Evolutionary conservation across 345 rosid species (phyloP).

Genomic region (Populus nigra): DNA sequence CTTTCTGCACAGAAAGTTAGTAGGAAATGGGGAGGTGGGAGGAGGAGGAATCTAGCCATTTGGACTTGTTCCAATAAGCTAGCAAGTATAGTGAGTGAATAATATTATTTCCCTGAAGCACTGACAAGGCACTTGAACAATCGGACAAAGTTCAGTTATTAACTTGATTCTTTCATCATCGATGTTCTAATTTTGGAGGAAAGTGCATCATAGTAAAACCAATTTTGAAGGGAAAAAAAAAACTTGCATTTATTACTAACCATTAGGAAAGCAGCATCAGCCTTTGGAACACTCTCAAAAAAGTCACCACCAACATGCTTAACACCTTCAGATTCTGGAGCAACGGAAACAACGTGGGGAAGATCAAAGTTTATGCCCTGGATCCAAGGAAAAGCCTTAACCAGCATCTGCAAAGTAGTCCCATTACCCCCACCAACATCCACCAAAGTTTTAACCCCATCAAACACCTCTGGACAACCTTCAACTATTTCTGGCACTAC

Average conservation of each 20-base stretch:
- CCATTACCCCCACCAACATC: conserved; percentile 80
- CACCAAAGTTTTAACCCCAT: conserved; percentile 50
- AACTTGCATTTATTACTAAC: conserved; percentile 22
- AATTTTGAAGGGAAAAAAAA: no score
- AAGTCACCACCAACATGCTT: conserved; percentile 10
- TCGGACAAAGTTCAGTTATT: no score
- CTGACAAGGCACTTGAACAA: no score
- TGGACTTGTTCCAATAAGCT: no score
- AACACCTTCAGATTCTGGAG: conserved; percentile 14
- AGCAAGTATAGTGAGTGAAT: no score
- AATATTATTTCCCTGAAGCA: no score
- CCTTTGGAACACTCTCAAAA: conserved; percentile 24
- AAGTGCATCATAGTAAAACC: no score
- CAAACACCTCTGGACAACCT: conserved; percentile 48
- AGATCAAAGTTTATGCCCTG: conserved; percentile 68
- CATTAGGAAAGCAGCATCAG: conserved; percentile 58
- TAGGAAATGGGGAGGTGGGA: no score
- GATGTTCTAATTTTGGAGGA: no score
- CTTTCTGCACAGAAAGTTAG: no score
- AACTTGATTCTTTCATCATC: no score
- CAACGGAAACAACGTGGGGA: conserved; percentile 53
- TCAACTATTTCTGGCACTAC: conserved; percentile 34
- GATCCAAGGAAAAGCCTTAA: conserved; percentile 58
- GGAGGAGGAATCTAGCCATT: no score
- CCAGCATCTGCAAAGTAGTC: conserved; percentile 46